phyloP scores from a whole-genome alignment of 441 rosid species.

The Brassica balearica region DNA sequence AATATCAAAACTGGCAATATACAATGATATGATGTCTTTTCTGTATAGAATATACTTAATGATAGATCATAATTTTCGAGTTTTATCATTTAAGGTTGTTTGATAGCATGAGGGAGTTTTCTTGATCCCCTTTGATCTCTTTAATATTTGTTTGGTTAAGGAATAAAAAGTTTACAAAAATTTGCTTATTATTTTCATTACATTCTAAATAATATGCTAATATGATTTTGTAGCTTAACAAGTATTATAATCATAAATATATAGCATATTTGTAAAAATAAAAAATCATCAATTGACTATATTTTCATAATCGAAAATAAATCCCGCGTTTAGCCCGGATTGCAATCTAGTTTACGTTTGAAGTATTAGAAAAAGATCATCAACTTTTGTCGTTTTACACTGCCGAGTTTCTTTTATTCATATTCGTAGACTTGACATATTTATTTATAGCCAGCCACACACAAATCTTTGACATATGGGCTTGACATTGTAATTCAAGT shows the following conservation, averaged over 20 bases:
- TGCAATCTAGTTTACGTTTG: neutral
- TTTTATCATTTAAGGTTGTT: neutral
- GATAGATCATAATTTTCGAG: neutral
- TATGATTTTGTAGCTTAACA: no score
- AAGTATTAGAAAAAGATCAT: neutral
- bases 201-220: neutral
- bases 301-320: no score
- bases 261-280: no score
- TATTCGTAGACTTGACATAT: neutral
- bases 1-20: neutral
- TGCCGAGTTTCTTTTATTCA: neutral
- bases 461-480: neutral
- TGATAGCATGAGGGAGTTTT: neutral
- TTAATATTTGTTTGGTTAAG: neutral
- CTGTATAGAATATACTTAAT: neutral
- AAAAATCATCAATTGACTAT: no score
- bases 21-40: neutral
- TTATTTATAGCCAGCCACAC: neutral
- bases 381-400: neutral
- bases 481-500: conserved; percentile 2
- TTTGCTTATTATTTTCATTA: neutral
- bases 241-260: neutral
- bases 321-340: no score
- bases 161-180: neutral
- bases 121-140: neutral